Percentiles rank a stretch among this genome's conserved stretches.
Evolutionary conservation across 805 yeast genomes (phyloP).

Genomic region (Candida chilensis): DNA sequence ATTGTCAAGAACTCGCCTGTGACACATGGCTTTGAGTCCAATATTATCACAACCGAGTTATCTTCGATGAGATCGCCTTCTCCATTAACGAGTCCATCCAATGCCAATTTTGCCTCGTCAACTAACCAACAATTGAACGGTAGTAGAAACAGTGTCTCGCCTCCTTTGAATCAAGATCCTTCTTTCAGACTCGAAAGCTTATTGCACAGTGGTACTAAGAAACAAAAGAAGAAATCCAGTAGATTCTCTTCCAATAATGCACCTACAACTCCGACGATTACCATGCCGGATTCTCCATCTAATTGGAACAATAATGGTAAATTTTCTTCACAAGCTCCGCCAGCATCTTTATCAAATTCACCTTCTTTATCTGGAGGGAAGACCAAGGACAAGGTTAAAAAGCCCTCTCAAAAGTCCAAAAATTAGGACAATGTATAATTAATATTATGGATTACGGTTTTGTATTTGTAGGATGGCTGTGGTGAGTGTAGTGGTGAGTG

Average conservation of each 20-base stretch:
- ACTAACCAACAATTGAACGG: slow-evolving; percentile 1
- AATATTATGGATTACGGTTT: too few relatives aligned
- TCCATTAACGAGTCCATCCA: slow-evolving; percentile 8
- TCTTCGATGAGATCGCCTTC: slow-evolving; percentile 3
- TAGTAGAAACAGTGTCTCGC: slow-evolving; percentile 3
- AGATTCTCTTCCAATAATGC: slow-evolving; percentile 8
- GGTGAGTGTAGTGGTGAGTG: too few relatives aligned
- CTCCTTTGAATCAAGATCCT: slow-evolving; percentile 6
- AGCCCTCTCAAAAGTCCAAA: background rate
- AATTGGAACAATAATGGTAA: background rate
- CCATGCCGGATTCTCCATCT: background rate
- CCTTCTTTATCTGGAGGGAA: background rate
- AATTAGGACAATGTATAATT: too few relatives aligned
- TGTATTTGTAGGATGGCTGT: too few relatives aligned
- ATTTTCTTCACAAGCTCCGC: background rate
- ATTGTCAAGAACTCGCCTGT: background rate
- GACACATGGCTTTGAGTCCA: background rate
- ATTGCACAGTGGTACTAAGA: slow-evolving; percentile 13
- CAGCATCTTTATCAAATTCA: background rate
- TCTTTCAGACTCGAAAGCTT: slow-evolving; percentile 15
- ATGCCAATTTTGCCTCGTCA: slow-evolving; percentile 5
- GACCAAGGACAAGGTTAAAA: background rate
- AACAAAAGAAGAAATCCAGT: slow-evolving; percentile 9
- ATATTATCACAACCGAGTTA: background rate
- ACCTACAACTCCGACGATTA: background rate